These are phyloP conservation scores for Boletus sp. DNA, from an alignment of 1,284 basidiomycete species.

Conservation along the genomic window DNA sequence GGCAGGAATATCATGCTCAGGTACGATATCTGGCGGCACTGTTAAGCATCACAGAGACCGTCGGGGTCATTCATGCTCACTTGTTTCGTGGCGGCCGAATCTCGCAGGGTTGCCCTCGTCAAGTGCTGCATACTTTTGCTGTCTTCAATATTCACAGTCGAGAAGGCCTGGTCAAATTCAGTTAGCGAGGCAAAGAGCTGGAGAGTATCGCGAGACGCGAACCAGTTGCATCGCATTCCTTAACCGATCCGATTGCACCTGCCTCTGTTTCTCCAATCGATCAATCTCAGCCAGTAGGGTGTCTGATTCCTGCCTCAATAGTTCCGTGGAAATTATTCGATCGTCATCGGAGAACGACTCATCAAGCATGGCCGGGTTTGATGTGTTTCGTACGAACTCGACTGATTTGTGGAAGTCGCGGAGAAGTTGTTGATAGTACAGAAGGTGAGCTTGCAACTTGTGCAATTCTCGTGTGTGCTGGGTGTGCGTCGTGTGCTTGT, in stretches of 20 bases:
- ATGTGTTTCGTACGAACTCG: conserved; percentile 44
- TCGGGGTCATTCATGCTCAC: conserved; percentile 15
- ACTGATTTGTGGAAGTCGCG: conserved; percentile 51
- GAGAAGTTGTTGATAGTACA: conserved; percentile 51
- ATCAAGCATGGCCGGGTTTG: conserved; percentile 40
- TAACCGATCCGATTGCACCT: conserved; percentile 44
- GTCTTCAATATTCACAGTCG: conserved; percentile 48
- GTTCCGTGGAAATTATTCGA: conserved; percentile 17
- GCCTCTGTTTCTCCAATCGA: conserved; percentile 40
- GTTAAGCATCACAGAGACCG: background rate
- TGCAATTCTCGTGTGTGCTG: conserved; percentile 48
- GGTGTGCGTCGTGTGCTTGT: no score
- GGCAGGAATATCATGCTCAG: conserved; percentile 33
- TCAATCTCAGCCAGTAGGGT: conserved; percentile 44
- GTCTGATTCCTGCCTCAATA: conserved; percentile 42
- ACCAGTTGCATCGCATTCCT: conserved; percentile 51
- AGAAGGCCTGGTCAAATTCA: conserved; percentile 39
- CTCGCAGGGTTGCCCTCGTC: conserved; percentile 44
- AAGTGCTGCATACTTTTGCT: conserved; percentile 43
- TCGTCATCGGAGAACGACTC: conserved; percentile 17
- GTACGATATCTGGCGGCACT: conserved; percentile 26
- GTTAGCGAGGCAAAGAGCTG: conserved; percentile 1
- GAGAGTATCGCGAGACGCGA: conserved; percentile 3
- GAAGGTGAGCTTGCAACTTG: conserved; percentile 49
- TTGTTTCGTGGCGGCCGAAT: conserved; percentile 50